Evolutionary conservation across 192 early-diverging fungal genomes (phyloP), one percentile per base, ranked within the genome.

Genomic region (Lunasporangiospora selenospora): DNA sequence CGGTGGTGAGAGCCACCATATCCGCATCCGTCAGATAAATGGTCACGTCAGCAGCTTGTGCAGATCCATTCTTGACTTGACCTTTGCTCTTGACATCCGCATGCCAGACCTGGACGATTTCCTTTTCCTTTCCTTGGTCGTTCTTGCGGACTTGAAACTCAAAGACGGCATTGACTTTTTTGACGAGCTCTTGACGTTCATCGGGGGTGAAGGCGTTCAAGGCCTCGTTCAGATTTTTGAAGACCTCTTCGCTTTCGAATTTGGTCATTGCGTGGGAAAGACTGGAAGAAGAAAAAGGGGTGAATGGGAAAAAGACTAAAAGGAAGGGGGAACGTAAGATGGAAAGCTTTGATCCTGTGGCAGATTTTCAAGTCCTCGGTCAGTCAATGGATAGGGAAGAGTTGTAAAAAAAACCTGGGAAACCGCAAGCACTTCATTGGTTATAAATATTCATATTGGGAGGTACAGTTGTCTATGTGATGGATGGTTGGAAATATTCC

Each of bases 101-200:
- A 29, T 56, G 38, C 53, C 53, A 56, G 29, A 56, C 32, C 53
- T 56, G 40, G 40, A 56, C 53, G n/a, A n/a, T n/a, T n/a, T n/a
- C n/a, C n/a, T n/a, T n/a, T n/a, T n/a, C n/a, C n/a, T n/a, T n/a
- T n/a, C n/a, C n/a, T n/a, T n/a, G n/a, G n/a, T n/a, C n/a, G n/a
- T n/a, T n/a, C n/a, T n/a, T n/a, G n/a, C n/a, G n/a, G 69, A 98
- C 80, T 52, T 95, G 89, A 55, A 96, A 85, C 75, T 90, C 88
- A 80, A 95, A 93, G 10, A 91, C 62, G 18, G 88, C 92, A 53
- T 93, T 93, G 44, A 89, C 83, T 63, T 88, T 88, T 51, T 88
- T 84, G 33, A 93, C 76, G 30, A 81, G 69, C 4, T 84, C 77
- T 61, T 90, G 79, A 30, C 82, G 77, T 56, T 92, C 88, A 26